Evolutionary conservation across 1,284 basidiomycete species (phyloP), one percentile per base, ranked within the genome.

Genomic region (Tremellales sp.): DNA sequence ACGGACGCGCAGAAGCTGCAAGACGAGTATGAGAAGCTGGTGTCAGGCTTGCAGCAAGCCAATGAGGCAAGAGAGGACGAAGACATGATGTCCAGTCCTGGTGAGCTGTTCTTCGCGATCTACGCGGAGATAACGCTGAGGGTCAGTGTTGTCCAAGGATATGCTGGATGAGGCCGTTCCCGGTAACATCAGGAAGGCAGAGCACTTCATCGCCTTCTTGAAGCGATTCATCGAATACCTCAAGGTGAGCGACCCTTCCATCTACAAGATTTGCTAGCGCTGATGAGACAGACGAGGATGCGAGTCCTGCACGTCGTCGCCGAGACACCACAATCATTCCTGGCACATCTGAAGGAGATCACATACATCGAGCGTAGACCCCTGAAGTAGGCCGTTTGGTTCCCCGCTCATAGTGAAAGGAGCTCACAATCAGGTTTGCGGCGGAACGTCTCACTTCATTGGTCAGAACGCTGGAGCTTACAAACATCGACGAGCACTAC

Each of bases 201-300:
- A 98, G 69, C 96, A 99, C 75, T 99, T 99, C 68, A 89, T 97
- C 17, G 94, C 96, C 1, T 99, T 99, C 77, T 75, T 99, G 54
- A 97, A 94, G 72, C 85, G 96, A 39, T 97, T 99, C 67, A 91
- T 98, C 39, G 96, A 99, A 75, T 99, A 99, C 70, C 81, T 99
- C 54, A 98, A 98, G 81, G 90, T 89, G 46, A 25, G 75, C 54
- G 40, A 40, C 11, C 13, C 36, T 35, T 15, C 23, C 40, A 36
- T 26, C 12, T 5, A 19, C 25, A 3, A 36, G 17, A 12, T 26
- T 19, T 35, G 25, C 37, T 46, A 35, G 44, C 23, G 39, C 45
- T 48, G 25, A 53, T 24, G 4, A n/a, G n/a, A 2, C 56, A 93
- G 89, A 98, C 96, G 7, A 83, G 96, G 44, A 98, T 98, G 94